These are phyloP conservation scores for Trichomonas gallinae DNA, from an alignment of 208 protist species.

Conservation along the genomic window DNA sequence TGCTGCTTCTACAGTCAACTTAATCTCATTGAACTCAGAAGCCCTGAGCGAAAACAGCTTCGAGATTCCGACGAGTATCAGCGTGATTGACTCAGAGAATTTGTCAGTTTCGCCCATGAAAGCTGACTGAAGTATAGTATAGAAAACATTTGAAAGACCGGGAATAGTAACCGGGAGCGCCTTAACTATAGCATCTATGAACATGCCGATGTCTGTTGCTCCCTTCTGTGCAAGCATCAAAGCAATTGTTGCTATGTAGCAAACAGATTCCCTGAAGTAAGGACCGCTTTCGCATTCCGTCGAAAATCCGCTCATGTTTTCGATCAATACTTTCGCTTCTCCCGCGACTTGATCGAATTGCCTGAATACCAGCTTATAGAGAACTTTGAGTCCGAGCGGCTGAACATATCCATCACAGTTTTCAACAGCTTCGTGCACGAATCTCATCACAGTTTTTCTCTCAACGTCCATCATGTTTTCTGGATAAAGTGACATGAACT, in stretches of 20 bases:
- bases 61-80: background rate
- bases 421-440: background rate
- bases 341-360: background rate
- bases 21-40: background rate
- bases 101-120: background rate
- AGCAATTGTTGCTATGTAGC: background rate
- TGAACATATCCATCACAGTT: background rate
- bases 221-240: background rate
- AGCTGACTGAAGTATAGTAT: background rate
- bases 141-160: background rate
- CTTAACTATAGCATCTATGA: background rate
- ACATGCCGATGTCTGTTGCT: background rate
- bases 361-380: background rate
- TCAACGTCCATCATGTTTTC: background rate
- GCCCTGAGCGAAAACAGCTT: background rate
- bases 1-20: background rate
- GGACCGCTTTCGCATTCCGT: background rate
- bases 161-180: background rate
- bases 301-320: background rate
- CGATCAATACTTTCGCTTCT: background rate
- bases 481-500: background rate
- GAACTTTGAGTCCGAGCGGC: background rate
- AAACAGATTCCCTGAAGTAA: background rate
- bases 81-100: background rate
- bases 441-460: background rate